These are phyloP conservation scores for Pleurotus giganteus DNA, from an alignment of 768 basidiomycete genomes.

Conservation along the genomic window DNA sequence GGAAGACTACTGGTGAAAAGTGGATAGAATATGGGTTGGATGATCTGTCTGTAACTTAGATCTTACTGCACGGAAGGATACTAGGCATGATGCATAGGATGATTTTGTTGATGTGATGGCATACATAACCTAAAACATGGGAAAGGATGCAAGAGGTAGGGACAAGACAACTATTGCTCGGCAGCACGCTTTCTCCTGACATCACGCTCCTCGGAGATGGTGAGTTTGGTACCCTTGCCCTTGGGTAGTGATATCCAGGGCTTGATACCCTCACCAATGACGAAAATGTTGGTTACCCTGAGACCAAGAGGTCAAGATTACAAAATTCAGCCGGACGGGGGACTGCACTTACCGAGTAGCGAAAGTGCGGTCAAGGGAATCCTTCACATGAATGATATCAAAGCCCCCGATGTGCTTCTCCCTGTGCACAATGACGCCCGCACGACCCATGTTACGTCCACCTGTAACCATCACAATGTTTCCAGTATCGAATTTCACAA, in stretches of 20 bases:
- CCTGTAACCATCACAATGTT: slow-evolving; percentile 98
- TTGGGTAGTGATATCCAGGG: slow-evolving; percentile 96
- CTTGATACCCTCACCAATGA: slow-evolving; percentile 94
- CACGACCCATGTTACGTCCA: slow-evolving; percentile 99
- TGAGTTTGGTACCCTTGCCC: slow-evolving; percentile 97
- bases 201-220: slow-evolving; percentile 96
- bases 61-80: no score
- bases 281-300: slow-evolving; percentile 96
- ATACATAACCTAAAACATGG: slow-evolving; percentile 41
- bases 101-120: slow-evolving; percentile 27
- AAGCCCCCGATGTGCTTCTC: slow-evolving; percentile 99
- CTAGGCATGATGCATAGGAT: slow-evolving; percentile 28
- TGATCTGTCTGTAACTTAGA: no score
- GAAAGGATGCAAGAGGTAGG: slow-evolving; percentile 23
- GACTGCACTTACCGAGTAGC: slow-evolving; percentile 80
- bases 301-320: not conserved
- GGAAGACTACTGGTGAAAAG: slow-evolving; percentile 46
- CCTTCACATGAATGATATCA: slow-evolving; percentile 98
- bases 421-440: slow-evolving; percentile 91
- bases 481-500: slow-evolving; percentile 94
- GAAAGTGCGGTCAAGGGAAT: slow-evolving; percentile 92
- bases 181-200: slow-evolving; percentile 80
- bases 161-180: slow-evolving; percentile 47
- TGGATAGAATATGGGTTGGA: not conserved
- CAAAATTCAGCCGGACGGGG: not conserved